These are phyloP conservation scores for Yamadazyma dushanensis DNA, from an alignment of 1,139 yeast genomes.

Conservation along the genomic window DNA sequence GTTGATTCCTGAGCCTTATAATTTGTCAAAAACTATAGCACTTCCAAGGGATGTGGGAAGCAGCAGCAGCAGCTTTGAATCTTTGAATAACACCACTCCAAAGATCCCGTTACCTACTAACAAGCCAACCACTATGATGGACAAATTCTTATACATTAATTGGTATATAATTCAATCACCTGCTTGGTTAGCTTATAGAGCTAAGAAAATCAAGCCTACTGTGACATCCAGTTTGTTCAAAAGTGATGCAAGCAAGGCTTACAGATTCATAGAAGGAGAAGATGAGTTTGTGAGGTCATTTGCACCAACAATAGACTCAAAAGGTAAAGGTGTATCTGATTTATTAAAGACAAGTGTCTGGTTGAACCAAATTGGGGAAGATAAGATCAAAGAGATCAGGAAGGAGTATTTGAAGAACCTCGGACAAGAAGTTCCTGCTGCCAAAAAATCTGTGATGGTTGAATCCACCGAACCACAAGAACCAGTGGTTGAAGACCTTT, in stretches of 20 bases:
- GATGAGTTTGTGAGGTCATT: conserved; percentile 63
- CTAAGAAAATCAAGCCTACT: conserved; percentile 27
- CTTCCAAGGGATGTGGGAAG: conserved; percentile 30
- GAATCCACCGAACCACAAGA: conserved; percentile 7
- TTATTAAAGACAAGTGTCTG: conserved; percentile 69
- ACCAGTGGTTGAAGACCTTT: neutral
- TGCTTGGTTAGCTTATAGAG: conserved; percentile 70
- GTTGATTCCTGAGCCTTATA: conserved; percentile 57
- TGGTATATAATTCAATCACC: conserved; percentile 83
- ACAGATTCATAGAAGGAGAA: conserved; percentile 16
- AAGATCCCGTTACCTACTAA: conserved; percentile 58
- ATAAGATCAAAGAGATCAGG: conserved; percentile 43
- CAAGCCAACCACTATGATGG: conserved; percentile 67
- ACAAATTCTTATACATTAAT: conserved; percentile 78
- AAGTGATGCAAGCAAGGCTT: conserved; percentile 18
- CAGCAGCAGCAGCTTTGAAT: conserved; percentile 42
- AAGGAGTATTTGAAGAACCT: conserved; percentile 22
- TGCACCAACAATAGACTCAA: conserved; percentile 79
- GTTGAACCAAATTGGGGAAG: conserved; percentile 72
- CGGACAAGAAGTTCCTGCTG: conserved; percentile 15
- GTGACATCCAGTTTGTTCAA: conserved; percentile 24
- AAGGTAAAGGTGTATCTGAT: conserved; percentile 63
- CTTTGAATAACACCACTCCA: conserved; percentile 47
- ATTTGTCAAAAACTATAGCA: conserved; percentile 60
- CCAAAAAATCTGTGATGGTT: conserved; percentile 8